phyloP scores from a whole-genome alignment of 345 rosid genomes.

The Gossypium longicalyx region DNA sequence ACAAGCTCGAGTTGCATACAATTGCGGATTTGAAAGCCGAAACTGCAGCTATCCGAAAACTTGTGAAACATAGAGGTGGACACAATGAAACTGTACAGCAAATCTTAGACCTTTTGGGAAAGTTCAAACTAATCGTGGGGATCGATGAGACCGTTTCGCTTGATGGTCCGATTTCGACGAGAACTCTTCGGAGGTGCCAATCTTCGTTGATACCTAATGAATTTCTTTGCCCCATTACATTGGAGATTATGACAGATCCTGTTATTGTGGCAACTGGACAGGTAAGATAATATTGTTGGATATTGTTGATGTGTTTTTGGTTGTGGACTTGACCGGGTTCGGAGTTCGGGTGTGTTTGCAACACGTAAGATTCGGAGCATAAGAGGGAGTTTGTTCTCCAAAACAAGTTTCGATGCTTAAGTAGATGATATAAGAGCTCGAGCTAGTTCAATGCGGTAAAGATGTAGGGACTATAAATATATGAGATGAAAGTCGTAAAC shows the following conservation, averaged over 20 bases:
- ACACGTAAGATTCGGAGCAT: too few species aligned
- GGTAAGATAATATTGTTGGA: constrained; percentile 30
- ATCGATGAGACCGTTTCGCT: constrained; percentile 30
- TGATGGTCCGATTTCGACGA: constrained; percentile 33
- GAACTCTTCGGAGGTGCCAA: constrained; percentile 33
- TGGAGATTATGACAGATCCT: constrained; percentile 64
- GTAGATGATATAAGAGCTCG: too few species aligned
- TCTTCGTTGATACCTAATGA: constrained; percentile 44
- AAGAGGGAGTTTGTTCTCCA: too few species aligned
- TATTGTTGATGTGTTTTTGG: too few species aligned
- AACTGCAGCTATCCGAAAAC: constrained; percentile 40
- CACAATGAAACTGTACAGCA: constrained; percentile 36
- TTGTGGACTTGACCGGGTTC: too few species aligned
- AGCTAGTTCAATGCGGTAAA: too few species aligned
- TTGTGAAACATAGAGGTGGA: constrained; percentile 29
- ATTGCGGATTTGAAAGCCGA: constrained; percentile 48
- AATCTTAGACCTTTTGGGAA: constrained; percentile 36
- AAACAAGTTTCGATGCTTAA: too few species aligned
- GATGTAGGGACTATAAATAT: too few species aligned
- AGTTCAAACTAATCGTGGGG: constrained; percentile 46
- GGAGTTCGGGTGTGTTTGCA: too few species aligned
- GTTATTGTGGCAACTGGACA: constrained; percentile 65
- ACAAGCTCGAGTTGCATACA: constrained; percentile 44
- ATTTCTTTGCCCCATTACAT: constrained; percentile 52
- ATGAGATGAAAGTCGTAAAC: too few species aligned